Evolutionary conservation across 2,329 filamentous ascomycete species (phyloP).

Genomic region (Taxawa tesnikishii): DNA sequence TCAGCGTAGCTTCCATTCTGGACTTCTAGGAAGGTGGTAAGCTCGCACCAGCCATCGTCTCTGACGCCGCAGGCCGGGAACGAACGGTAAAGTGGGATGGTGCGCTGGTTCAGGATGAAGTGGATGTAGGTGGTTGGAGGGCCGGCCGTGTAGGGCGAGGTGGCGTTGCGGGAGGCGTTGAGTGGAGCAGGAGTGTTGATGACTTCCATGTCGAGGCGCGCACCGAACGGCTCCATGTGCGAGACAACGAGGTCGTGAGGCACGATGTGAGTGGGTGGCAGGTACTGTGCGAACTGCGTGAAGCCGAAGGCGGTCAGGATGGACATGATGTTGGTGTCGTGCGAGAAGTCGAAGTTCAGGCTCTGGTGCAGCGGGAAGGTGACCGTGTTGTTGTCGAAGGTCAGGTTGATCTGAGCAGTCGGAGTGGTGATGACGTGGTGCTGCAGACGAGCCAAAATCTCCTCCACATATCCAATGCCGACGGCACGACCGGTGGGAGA

Average conservation of each 20-base stretch:
- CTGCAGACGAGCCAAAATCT: slow-evolving; percentile 57
- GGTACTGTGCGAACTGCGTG: slow-evolving; percentile 50
- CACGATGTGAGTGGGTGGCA: slow-evolving; percentile 44
- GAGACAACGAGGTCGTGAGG: slow-evolving; percentile 52
- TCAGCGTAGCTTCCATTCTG: slow-evolving; percentile 46
- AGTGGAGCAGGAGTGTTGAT: slow-evolving; percentile 57
- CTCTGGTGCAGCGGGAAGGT: slow-evolving; percentile 65
- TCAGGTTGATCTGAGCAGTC: slow-evolving; percentile 45
- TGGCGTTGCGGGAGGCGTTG: slow-evolving; percentile 35
- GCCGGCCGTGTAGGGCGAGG: slow-evolving; percentile 37
- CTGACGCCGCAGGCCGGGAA: slow-evolving; percentile 53
- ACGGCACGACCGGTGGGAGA: slow-evolving; percentile 56
- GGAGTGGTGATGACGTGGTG: slow-evolving; percentile 43
- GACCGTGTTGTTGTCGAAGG: slow-evolving; percentile 51
- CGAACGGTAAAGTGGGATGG: slow-evolving; percentile 54
- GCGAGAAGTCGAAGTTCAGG: slow-evolving; percentile 66
- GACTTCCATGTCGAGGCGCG: slow-evolving; percentile 61
- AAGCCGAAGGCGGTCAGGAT: slow-evolving; percentile 63
- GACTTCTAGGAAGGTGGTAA: slow-evolving; percentile 52
- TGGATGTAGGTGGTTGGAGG: slow-evolving; percentile 12
- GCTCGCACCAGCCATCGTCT: slow-evolving; percentile 66
- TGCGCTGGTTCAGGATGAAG: slow-evolving; percentile 45
- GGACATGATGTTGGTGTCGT: slow-evolving; percentile 59
- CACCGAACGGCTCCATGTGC: slow-evolving; percentile 59
- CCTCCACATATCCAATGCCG: slow-evolving; percentile 63